Conservation (phyloP, 2,329 filamentous ascomycete genomes). For the Trichocomaceae sp. region DNA sequence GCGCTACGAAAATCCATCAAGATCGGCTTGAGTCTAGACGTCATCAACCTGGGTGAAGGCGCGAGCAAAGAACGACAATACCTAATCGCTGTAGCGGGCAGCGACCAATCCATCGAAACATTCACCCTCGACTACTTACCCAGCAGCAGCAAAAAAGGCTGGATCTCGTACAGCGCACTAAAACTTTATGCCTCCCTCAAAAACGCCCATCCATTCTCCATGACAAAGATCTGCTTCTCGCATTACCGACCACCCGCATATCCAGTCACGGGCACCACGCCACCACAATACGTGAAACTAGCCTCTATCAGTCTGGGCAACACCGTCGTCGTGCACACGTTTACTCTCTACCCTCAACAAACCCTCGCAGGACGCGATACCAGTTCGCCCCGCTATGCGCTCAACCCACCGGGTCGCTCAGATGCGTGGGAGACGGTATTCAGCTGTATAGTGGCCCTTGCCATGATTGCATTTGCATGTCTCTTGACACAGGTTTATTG, state of each 20-base stretch:
- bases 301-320: constrained; percentile 77
- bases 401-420: constrained; percentile 54
- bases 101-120: constrained; percentile 70
- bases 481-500: constrained; percentile 54
- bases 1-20: constrained; percentile 62
- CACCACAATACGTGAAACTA: constrained; percentile 62
- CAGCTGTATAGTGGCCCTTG: constrained; percentile 51
- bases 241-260: constrained; percentile 46
- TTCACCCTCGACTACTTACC: constrained; percentile 66
- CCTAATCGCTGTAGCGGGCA: constrained; percentile 70
- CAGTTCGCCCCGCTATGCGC: constrained; percentile 59
- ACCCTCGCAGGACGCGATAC: constrained; percentile 35
- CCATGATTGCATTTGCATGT: constrained; percentile 58
- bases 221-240: constrained; percentile 51
- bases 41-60: constrained; percentile 57
- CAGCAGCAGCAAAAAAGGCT: too few relatives aligned
- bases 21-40: constrained; percentile 70
- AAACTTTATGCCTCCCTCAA: constrained; percentile 46
- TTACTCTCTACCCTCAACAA: constrained; percentile 51
- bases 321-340: constrained; percentile 69
- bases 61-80: constrained; percentile 63
- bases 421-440: constrained; percentile 48
- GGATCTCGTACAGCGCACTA: constrained; percentile 45
- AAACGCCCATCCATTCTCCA: constrained; percentile 52
- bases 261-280: constrained; percentile 42